Evolutionary conservation across 2,329 filamentous ascomycete species (phyloP), one percentile per base, ranked within the genome.

Genomic region (Penicillium sp.): DNA sequence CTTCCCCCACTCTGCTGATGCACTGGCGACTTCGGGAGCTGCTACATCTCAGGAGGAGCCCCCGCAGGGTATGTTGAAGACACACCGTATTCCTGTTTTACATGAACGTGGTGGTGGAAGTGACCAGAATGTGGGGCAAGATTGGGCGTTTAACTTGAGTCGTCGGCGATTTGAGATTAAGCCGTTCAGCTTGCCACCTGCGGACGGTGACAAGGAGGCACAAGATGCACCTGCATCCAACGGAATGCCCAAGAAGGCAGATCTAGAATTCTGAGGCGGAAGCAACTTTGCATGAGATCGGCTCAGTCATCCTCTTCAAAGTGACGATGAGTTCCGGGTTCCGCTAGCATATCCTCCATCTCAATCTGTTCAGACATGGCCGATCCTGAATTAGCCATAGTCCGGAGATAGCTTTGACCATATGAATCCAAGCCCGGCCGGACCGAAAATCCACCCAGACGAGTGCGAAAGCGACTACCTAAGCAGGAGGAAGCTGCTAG

Each of bases 61-160:
- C 56, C 88, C 90, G 1, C 93, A 98, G 71, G 95, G 95, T 1
- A 85, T 98, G 75, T 77, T 98, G 19, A 90, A 88, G 60, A 85
- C 96, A 0, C 91, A 96, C 72, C 88, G 88, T 53, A 75, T 98
- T 35, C 93, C 95, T 0, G 81, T 96, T 0, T 88, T 91, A 63
- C 91, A 96, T 58, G 93, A 98, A 71, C 91, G 90, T 64, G 93
- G 95, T 1, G 92, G 92, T 2, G 92, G 91, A 14, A 88, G 86
- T 10, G 83, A 84, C 39, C 85, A 85, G 57, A 87, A 86, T 61
- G 83, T 88, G 53, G 87, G 90, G 25, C 91, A 96, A 69, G 92
- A 97, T 75, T 84, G 96, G 75, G 92, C 92, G 4, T 99, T 99
- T 73, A 93, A 88, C 59, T 77, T 99, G 51, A 96, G 92, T 72